Evolutionary conservation across 1,284 basidiomycete genomes (phyloP), one percentile per base, ranked within the genome.

Genomic region (Rhodotorula sp.): DNA sequence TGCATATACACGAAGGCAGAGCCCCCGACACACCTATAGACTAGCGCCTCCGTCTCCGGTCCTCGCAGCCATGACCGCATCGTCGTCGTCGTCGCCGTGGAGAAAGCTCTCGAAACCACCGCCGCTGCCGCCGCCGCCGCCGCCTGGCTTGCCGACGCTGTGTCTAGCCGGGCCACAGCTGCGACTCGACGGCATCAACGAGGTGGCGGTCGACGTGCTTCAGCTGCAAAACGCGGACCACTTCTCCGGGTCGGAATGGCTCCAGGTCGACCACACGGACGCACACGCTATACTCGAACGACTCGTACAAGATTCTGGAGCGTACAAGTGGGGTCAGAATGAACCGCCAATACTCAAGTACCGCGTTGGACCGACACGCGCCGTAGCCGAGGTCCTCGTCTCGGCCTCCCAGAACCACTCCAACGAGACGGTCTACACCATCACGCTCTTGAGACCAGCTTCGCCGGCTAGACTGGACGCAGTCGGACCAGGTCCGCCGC

Each of bases 321-420:
- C 12, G 10, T 26, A 48, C 20, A 2, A 7, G 17, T 64, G 63
- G 63, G 63, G 56, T 8, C 24, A 58, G 10, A 42, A 42, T 42
- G 37, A 42, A 10, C 37, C 37, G 37, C 37, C 37, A 42, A 42
- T 42, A 42, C 37, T 42, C 37, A 42, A 42, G 37, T 42, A 42
- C 37, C 37, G 37, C 37, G 37, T 42, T 12, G 37, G 37, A 17
- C 24, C 22, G 46, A 18, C 24, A 10, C 3, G 26, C 1, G 30
- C 26, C 22, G 46, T 10, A 3, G 67, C 67, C 29, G 67, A 65
- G 6, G 67, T 46, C 1, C 22, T 62, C 46, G 67, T 65, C 29
- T 46, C 67, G 17, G 51, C 15, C 44, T 8, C 18, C 4, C 20
- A 24, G 22, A 49, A 20, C 22, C 51, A 22, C 18, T 46, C 29